These are phyloP conservation scores for Lolium multiflorum DNA, from an alignment of 176 grass and related monocot species.

Conservation along the genomic window DNA sequence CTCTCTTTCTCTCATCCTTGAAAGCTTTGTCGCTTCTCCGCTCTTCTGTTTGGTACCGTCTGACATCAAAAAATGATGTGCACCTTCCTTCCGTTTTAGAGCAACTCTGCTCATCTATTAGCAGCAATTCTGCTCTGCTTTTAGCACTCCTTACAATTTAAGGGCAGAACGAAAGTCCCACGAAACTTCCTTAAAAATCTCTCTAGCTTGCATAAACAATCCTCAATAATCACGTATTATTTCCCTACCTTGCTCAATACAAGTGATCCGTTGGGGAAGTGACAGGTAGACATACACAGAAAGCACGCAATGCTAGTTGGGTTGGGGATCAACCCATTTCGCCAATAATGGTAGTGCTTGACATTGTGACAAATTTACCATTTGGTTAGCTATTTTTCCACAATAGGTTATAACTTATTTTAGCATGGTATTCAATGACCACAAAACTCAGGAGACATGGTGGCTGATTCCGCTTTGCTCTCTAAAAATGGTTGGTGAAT, in stretches of 20 bases:
- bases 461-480: too few relatives aligned
- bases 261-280: not conserved
- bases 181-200: not conserved
- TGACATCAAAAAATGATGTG: not conserved
- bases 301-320: not conserved
- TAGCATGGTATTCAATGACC: too few relatives aligned
- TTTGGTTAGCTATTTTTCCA: not conserved
- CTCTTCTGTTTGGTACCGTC: not conserved
- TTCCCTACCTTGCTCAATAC: not conserved
- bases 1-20: not conserved
- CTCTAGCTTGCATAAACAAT: not conserved
- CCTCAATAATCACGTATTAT: not conserved
- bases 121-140: not conserved
- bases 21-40: not conserved
- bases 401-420: too few relatives aligned
- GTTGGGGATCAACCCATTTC: not conserved
- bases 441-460: too few relatives aligned
- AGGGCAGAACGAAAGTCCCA: not conserved
- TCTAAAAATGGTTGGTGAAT: not conserved
- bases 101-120: conserved; percentile 12
- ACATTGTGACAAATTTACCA: not conserved
- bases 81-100: not conserved
- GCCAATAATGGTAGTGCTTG: not conserved
- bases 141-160: not conserved
- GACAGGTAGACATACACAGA: not conserved